Evolutionary conservation across 1,284 basidiomycete species (phyloP).

Genomic region (Paramarasmius palmivorus): DNA sequence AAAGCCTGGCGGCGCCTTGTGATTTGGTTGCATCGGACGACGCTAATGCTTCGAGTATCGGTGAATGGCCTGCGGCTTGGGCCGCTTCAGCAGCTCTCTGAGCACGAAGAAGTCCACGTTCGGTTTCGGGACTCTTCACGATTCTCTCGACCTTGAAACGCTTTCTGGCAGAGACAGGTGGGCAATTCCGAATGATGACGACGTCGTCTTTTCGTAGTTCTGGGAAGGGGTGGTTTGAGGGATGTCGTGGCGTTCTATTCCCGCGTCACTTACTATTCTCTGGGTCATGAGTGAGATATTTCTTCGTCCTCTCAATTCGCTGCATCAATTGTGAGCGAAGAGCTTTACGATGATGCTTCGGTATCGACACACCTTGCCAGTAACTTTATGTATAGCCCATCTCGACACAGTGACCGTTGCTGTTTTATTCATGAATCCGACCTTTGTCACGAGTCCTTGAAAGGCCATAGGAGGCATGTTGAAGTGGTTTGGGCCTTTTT

Average conservation of each 20-base stretch:
- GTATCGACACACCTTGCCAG: slow-evolving; percentile 62
- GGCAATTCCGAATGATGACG: slow-evolving; percentile 77
- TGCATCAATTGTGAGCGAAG: slow-evolving; percentile 27
- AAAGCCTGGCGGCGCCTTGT: slow-evolving; percentile 1
- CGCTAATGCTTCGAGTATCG: slow-evolving; percentile 1
- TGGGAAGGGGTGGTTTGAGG: slow-evolving; percentile 25
- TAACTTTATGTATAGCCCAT: slow-evolving; percentile 63
- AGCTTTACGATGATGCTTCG: background rate
- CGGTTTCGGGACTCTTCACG: slow-evolving; percentile 63
- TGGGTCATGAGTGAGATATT: slow-evolving; percentile 75
- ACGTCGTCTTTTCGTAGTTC: slow-evolving; percentile 66
- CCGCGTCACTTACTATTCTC: slow-evolving; percentile 49
- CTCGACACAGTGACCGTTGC: slow-evolving; percentile 78
- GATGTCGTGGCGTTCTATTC: slow-evolving; percentile 2
- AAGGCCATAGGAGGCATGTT: slow-evolving; percentile 77
- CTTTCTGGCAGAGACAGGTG: slow-evolving; percentile 74
- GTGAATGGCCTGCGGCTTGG: background rate
- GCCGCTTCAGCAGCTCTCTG: slow-evolving; percentile 10
- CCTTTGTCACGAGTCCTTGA: slow-evolving; percentile 72
- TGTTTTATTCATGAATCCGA: slow-evolving; percentile 79
- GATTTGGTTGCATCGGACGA: background rate
- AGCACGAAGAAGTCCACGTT: slow-evolving; percentile 43
- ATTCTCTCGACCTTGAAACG: slow-evolving; percentile 69
- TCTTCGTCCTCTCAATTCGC: slow-evolving; percentile 73
- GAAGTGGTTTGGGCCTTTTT: too few relatives aligned